Conservation (phyloP, 148 eudicot species). For the Camellia japonica region DNA sequence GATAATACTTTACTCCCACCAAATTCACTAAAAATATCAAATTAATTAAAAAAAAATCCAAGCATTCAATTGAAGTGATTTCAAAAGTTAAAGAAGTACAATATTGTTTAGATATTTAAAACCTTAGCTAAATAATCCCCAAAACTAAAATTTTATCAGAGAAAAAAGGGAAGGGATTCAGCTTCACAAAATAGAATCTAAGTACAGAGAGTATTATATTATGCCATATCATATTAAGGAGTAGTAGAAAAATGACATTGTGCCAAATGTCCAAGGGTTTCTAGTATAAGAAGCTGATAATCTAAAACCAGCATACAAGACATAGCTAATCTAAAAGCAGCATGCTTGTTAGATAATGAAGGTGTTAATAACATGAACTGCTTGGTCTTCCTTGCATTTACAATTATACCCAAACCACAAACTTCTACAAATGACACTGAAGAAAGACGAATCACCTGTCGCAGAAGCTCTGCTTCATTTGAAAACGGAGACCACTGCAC, state of each 20-base stretch:
- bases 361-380: conserved; percentile 2
- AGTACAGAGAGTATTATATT: background rate
- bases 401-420: background rate
- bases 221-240: background rate
- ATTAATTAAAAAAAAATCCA: background rate
- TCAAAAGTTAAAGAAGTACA: background rate
- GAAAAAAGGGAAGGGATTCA: background rate
- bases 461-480: conserved; percentile 77
- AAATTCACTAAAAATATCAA: background rate
- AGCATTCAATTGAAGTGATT: background rate
- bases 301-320: background rate
- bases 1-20: background rate
- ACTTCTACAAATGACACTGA: background rate
- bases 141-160: too few relatives aligned
- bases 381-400: background rate
- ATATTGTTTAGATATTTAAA: too few relatives aligned
- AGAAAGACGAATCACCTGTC: conserved; percentile 51
- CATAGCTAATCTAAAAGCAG: background rate
- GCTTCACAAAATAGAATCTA: background rate
- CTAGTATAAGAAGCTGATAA: background rate
- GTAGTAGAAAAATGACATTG: background rate
- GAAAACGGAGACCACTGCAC: conserved; percentile 89
- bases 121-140: too few relatives aligned
- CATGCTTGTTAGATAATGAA: background rate
- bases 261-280: background rate